Percentiles rank a stretch among this genome's conserved stretches.
phyloP scores from a whole-genome alignment of 2,329 filamentous ascomycete genomes.

The Xylariaceae sp. region DNA sequence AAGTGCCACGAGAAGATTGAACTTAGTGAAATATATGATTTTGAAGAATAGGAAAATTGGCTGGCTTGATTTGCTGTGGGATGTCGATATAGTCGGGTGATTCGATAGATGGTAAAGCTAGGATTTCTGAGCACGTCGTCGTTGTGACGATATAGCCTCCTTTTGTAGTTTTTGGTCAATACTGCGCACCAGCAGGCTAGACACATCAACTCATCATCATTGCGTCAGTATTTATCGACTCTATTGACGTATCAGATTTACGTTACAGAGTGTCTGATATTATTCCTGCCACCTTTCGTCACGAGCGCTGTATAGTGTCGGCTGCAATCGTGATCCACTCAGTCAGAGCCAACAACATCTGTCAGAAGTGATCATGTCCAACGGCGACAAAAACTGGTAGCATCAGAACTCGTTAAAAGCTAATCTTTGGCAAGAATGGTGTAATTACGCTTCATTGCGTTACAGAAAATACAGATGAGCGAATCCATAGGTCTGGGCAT shows the following conservation, averaged over 20 bases:
- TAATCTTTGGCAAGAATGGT: no score
- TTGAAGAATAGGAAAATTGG: not conserved
- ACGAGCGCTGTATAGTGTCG: not conserved
- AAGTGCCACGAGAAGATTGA: not conserved
- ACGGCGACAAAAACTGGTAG: no score
- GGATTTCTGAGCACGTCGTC: not conserved
- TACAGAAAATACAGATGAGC: no score
- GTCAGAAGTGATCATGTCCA: no score
- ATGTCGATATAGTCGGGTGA: not conserved
- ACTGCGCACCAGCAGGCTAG: not conserved
- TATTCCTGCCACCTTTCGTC: not conserved
- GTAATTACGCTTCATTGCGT: no score
- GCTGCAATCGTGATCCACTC: not conserved
- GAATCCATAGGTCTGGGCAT: no score
- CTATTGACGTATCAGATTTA: not conserved
- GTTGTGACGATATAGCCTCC: not conserved
- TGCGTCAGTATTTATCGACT: not conserved
- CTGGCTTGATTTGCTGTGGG: not conserved
- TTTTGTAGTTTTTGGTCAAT: not conserved
- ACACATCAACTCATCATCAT: not conserved
- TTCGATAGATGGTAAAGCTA: not conserved
- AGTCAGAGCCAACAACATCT: not conserved
- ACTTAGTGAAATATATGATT: not conserved
- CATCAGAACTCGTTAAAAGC: no score
- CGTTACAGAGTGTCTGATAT: not conserved